Conservation (phyloP, 2,329 filamentous ascomycete species). For the Didymella keratinophila region DNA sequence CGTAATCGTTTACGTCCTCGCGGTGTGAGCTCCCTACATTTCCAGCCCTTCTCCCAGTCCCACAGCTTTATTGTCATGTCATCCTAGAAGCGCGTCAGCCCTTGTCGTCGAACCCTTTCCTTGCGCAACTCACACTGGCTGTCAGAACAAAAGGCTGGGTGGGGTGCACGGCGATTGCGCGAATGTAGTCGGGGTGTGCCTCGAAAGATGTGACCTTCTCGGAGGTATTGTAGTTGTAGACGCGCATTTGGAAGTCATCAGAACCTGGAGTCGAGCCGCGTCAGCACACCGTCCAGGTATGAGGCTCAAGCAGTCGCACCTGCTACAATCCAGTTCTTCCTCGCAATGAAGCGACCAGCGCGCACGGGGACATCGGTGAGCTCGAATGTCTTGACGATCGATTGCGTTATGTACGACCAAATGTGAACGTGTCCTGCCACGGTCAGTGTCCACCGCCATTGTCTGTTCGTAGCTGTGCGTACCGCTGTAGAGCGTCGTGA, state of each 20-base stretch:
- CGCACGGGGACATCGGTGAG: conserved; percentile 97
- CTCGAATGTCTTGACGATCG: conserved; percentile 98
- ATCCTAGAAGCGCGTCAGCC: conserved; percentile 42
- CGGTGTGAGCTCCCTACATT: conserved; percentile 63
- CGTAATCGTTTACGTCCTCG: neutral
- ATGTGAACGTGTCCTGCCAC: conserved; percentile 91
- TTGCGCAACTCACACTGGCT: conserved; percentile 65
- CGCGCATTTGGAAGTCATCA: conserved; percentile 84
- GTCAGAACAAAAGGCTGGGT: conserved; percentile 95
- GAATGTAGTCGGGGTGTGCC: conserved; percentile 97
- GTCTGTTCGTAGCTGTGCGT: conserved; percentile 40
- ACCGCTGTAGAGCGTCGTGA: conserved; percentile 97
- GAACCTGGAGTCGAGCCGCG: conserved; percentile 56
- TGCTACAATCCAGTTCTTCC: conserved; percentile 99
- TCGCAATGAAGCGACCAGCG: conserved; percentile 92
- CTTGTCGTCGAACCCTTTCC: neutral
- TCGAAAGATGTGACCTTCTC: conserved; percentile 98
- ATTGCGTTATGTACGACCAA: conserved; percentile 83
- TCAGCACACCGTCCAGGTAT: conserved; percentile 26
- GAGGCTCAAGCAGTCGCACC: conserved; percentile 56
- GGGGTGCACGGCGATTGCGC: conserved; percentile 93
- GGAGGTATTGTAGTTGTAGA: conserved; percentile 98
- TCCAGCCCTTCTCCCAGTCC: conserved; percentile 99
- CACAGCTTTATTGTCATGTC: conserved; percentile 80
- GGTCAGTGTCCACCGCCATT: conserved; percentile 35